Conservation (phyloP, 139 green algal genomes). For the Spirogloea muscicola region DNA sequence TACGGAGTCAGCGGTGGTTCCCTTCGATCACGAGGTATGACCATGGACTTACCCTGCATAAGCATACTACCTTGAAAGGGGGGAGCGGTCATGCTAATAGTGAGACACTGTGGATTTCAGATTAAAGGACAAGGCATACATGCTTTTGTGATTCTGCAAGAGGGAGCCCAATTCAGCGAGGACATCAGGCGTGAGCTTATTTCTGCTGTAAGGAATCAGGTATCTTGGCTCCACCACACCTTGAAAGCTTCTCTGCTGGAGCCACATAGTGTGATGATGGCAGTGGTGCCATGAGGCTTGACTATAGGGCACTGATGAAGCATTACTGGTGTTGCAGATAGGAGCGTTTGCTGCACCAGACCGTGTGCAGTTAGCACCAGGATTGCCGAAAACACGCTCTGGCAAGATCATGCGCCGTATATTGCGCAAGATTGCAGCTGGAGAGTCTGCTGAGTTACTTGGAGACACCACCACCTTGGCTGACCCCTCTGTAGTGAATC, state of each 20-base stretch:
- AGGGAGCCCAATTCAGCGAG: conserved; percentile 16
- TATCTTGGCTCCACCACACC: too few relatives aligned
- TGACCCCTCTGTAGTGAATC: conserved; percentile 69
- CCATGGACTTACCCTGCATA: too few relatives aligned
- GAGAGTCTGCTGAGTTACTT: conserved; percentile 14
- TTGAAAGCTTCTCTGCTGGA: too few relatives aligned
- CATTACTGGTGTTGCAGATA: too few relatives aligned
- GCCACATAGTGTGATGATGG: too few relatives aligned
- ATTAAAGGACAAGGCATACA: conserved; percentile 53
- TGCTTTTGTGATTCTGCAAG: conserved; percentile 44
- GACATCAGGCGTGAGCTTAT: conserved; percentile 67
- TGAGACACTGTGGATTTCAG: conserved; percentile 1
- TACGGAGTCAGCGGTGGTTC: conserved; percentile 43
- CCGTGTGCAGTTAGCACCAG: conserved; percentile 80
- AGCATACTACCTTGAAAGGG: background rate
- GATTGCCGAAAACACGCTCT: conserved; percentile 54
- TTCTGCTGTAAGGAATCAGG: too few relatives aligned
- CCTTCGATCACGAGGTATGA: conserved; percentile 44
- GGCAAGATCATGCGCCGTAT: conserved; percentile 88
- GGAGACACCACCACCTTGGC: conserved; percentile 59
- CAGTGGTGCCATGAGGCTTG: too few relatives aligned
- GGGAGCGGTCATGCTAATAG: background rate
- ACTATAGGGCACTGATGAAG: too few relatives aligned
- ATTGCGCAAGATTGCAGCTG: conserved; percentile 67
- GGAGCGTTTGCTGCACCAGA: conserved; percentile 87